phyloP scores from a whole-genome alignment of 169 alveolate species.

The Toxoplasma gondii region DNA sequence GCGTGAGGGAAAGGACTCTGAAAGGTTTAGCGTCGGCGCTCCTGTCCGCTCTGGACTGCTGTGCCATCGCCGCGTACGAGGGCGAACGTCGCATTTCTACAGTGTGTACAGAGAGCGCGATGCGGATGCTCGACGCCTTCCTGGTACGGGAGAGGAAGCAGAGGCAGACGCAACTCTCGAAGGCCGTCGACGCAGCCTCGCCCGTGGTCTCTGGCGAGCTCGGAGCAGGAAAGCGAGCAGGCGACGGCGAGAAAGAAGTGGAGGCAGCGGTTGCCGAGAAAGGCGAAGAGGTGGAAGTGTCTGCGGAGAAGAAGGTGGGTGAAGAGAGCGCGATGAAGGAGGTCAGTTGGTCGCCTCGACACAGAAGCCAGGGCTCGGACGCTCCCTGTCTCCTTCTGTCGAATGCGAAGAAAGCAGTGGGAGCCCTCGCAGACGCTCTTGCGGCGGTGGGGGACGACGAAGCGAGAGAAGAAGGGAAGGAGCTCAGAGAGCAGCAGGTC shows the following conservation, averaged over 20 bases:
- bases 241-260: not conserved
- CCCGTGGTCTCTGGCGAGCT: not conserved
- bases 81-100: not conserved
- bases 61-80: slow-evolving; percentile 41
- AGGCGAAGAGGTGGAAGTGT: not conserved
- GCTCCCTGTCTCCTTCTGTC: not conserved
- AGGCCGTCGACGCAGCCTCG: not conserved
- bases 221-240: not conserved
- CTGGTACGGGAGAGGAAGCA: not conserved
- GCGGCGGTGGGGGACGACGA: not conserved
- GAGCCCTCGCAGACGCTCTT: not conserved
- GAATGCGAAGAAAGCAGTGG: slow-evolving; percentile 11
- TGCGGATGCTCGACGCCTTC: slow-evolving; percentile 11
- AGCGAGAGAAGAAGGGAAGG: not conserved
- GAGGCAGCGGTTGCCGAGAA: not conserved
- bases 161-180: not conserved
- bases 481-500: not conserved
- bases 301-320: not conserved
- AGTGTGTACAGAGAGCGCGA: not conserved
- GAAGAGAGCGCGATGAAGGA: no score
- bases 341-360: no score
- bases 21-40: slow-evolving; percentile 57
- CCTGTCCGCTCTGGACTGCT: slow-evolving; percentile 54
- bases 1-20: not conserved
- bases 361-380: not conserved